These are phyloP conservation scores for Psidium guajava DNA, from an alignment of 345 rosid species.

Conservation along the genomic window DNA sequence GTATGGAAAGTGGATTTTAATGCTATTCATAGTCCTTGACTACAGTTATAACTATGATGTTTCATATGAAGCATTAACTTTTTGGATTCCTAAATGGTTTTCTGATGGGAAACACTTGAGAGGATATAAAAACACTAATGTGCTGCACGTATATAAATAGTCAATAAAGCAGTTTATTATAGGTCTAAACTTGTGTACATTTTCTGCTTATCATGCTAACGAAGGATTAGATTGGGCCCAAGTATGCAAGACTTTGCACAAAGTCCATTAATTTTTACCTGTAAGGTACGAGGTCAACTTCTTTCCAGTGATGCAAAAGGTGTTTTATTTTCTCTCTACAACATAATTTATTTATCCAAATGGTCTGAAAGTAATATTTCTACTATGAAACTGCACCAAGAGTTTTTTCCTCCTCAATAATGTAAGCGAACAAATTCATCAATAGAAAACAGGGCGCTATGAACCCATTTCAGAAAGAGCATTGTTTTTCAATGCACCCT, in stretches of 20 bases:
- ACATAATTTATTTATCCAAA: not conserved
- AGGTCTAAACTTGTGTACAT: not conserved
- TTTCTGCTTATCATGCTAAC: not conserved
- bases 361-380: not conserved
- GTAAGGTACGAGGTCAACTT: not conserved
- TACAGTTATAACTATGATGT: not conserved
- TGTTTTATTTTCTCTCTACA: not conserved
- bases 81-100: not conserved
- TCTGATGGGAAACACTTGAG: not conserved
- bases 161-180: not conserved
- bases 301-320: not conserved
- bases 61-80: not conserved
- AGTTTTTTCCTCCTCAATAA: not conserved
- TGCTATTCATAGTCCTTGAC: not conserved
- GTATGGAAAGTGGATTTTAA: not conserved
- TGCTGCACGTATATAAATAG: not conserved
- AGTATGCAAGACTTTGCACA: not conserved
- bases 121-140: not conserved
- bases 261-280: not conserved
- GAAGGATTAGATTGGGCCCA: not conserved
- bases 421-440: not conserved
- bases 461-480: not conserved
- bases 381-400: not conserved
- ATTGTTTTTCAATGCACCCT: not conserved
- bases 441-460: not conserved